Evolutionary conservation across 1,284 basidiomycete species (phyloP), one percentile per base, ranked within the genome.

Genomic region (Cerrena zonata): DNA sequence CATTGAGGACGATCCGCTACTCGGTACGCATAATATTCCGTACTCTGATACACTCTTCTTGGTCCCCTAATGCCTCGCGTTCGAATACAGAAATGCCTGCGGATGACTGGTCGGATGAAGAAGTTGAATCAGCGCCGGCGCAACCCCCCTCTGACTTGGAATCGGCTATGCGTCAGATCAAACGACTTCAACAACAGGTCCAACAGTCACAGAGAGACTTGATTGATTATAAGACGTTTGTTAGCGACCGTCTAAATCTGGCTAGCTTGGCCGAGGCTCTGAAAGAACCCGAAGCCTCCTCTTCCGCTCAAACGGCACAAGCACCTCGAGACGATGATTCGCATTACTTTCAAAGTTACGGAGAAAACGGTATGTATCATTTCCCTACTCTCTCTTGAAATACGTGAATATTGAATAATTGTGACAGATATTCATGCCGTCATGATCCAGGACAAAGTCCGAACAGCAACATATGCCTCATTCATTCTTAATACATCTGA

Each of bases 321-420:
- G 61, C 69, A 21, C 48, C 53, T 38, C 71, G 84, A 34, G 91
- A 94, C 58, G 91, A 96, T 60, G 95, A 98, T 66, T 80, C 89
- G 0, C 90, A 96, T 65, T 99, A 99, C 69, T 99, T 98, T 69
- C 79, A 91, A 54, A 91, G 87, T 56, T 98, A 99, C 62, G 89
- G 80, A n/a, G 85, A 85, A 57, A 95, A 96, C 61, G 92, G 91
- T 90, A 55, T 18, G 78, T 54, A 15, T 45, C 48, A 3, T 44
- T 24, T 52, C 3, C 37, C 15, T 2, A 10, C 41, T 23, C 15
- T 38, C 7, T 38, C 25, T 3, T 52, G 39, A 47, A 19, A 18
- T 38, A 18, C 21, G 30, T 5, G 15, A 23, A 18, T 13, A 10
- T 48, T 18, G 15, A 39, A 22, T 24, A 12, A 40, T 7, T 10